phyloP scores from a whole-genome alignment of 257 asterid genomes.

The Phtheirospermum japonicum region DNA sequence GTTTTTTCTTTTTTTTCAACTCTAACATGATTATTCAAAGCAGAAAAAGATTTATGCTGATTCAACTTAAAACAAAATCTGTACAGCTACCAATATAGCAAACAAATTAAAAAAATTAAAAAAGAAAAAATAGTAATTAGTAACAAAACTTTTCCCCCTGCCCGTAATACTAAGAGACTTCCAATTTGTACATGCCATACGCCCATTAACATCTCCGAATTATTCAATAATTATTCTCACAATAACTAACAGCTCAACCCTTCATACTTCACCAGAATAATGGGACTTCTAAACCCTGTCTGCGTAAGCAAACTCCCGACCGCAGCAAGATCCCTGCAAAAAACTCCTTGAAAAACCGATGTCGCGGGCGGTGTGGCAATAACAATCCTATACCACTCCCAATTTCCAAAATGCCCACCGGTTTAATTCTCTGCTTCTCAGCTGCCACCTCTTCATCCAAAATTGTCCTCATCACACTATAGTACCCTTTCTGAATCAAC shows the following conservation, averaged over 20 bases:
- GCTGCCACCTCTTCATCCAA: slow-evolving; percentile 61
- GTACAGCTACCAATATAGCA: too few relatives aligned
- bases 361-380: slow-evolving; percentile 41
- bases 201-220: too few relatives aligned
- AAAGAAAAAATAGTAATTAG: too few relatives aligned
- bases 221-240: too few relatives aligned
- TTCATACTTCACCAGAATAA: slow-evolving; percentile 72
- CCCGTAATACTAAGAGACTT: too few relatives aligned
- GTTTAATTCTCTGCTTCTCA: slow-evolving; percentile 66
- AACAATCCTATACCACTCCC: not conserved
- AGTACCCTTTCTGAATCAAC: slow-evolving; percentile 86
- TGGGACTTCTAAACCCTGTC: slow-evolving; percentile 66
- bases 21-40: too few relatives aligned
- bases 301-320: slow-evolving; percentile 77
- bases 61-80: too few relatives aligned
- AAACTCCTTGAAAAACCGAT: slow-evolving; percentile 72
- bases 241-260: slow-evolving; percentile 73
- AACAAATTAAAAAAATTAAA: too few relatives aligned
- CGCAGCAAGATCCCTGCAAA: slow-evolving; percentile 78
- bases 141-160: too few relatives aligned
- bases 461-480: slow-evolving; percentile 52
- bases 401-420: slow-evolving; percentile 37
- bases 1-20: too few relatives aligned
- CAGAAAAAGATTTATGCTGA: too few relatives aligned
- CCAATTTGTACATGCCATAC: too few relatives aligned